phyloP scores from a whole-genome alignment of 495 filamentous ascomycete species.

The Gamarada debralockiae region DNA sequence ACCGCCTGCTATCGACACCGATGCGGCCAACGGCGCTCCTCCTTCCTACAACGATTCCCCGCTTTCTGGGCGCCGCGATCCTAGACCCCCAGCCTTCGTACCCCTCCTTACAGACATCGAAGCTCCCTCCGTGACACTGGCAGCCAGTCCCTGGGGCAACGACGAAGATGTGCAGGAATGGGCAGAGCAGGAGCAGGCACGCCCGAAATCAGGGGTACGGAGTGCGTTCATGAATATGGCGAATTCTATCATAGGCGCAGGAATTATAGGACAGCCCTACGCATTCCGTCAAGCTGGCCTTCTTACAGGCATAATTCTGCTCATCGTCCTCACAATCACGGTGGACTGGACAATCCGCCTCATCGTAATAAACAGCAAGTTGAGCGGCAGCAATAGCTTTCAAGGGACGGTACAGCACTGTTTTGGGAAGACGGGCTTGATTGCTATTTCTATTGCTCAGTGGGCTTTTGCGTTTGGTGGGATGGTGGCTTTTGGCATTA shows the following conservation, averaged over 20 bases:
- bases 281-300: constrained; percentile 89
- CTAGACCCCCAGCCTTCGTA: constrained; percentile 48
- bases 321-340: constrained; percentile 74
- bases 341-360: constrained; percentile 96
- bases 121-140: constrained; percentile 83
- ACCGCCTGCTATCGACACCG: constrained; percentile 38
- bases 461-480: constrained; percentile 98
- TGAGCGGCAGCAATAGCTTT: constrained; percentile 87
- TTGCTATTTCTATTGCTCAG: constrained; percentile 89
- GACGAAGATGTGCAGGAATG: constrained; percentile 35
- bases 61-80: constrained; percentile 18
- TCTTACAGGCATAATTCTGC: constrained; percentile 69
- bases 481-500: constrained; percentile 97
- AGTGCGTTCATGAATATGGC: constrained; percentile 96
- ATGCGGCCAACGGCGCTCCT: constrained; percentile 26
- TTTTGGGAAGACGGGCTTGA: constrained; percentile 80
- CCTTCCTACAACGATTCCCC: constrained; percentile 21
- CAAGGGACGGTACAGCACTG: constrained; percentile 93
- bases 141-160: constrained; percentile 39
- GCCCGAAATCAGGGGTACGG: constrained; percentile 45
- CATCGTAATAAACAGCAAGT: constrained; percentile 93
- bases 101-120: constrained; percentile 84
- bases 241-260: constrained; percentile 96
- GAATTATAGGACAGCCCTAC: constrained; percentile 97
- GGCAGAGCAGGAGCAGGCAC: constrained; percentile 37